A percentile compares a stretch with the other conserved stretches of the same genome.
These are phyloP conservation scores for Myxozyma vanderwaltii DNA, from an alignment of 805 yeast genomes.

Conservation along the genomic window DNA sequence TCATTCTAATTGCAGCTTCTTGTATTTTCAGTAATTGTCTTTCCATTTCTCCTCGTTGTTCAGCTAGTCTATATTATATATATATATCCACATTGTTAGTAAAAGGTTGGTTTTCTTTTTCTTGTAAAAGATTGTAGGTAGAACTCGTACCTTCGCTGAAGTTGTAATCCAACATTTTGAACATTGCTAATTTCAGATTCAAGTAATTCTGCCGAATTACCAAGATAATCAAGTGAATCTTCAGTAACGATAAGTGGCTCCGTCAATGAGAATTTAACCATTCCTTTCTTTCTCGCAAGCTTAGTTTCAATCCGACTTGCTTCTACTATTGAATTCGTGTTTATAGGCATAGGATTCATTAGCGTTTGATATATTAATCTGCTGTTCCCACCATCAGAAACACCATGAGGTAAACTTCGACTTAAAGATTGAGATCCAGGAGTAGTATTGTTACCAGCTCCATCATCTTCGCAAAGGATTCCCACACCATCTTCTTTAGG, in stretches of 20 bases:
- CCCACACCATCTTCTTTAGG: constrained; percentile 3
- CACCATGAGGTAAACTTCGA: neutral
- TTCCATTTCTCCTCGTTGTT: constrained; percentile 49
- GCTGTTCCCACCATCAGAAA: neutral
- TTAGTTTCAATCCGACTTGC: constrained; percentile 6
- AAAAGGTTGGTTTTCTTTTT: too few species aligned
- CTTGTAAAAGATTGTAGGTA: too few species aligned
- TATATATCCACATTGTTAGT: too few species aligned
- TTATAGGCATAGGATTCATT: constrained; percentile 23
- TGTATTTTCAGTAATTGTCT: constrained; percentile 45
- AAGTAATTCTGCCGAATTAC: constrained; percentile 33
- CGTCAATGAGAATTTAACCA: constrained; percentile 24
- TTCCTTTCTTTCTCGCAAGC: constrained; percentile 6
- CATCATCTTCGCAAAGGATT: constrained; percentile 2
- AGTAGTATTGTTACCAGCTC: neutral
- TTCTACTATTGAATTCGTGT: neutral
- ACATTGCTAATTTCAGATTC: constrained; percentile 38
- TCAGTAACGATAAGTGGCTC: constrained; percentile 36
- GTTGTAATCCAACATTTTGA: constrained; percentile 43
- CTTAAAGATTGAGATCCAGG: neutral
- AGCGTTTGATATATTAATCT: constrained; percentile 10
- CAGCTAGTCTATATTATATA: constrained; percentile 39
- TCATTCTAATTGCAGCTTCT: constrained; percentile 26
- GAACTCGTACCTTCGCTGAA: constrained; percentile 42
- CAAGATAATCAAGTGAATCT: constrained; percentile 35